Evolutionary conservation across 495 filamentous ascomycete species (phyloP).

Genomic region (Hyaloscypha variabilis): DNA sequence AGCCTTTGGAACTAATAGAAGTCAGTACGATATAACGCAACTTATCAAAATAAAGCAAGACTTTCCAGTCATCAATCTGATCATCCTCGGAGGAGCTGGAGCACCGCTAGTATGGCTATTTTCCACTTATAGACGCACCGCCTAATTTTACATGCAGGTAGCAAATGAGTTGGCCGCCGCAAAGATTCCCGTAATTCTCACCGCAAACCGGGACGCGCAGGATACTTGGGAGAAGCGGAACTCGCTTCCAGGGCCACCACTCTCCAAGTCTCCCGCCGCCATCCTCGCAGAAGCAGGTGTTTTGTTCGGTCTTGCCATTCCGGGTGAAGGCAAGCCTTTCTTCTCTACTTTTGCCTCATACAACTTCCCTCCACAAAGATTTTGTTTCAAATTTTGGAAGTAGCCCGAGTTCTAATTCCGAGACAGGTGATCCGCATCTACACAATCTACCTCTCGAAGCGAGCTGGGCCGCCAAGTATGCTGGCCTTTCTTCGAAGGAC

Average conservation of each 20-base stretch:
- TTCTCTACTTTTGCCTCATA: background rate
- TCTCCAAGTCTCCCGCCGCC: constrained; percentile 36
- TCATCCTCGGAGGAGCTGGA: constrained; percentile 40
- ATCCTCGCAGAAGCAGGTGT: constrained; percentile 41
- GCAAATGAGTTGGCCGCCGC: constrained; percentile 43
- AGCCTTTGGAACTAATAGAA: background rate
- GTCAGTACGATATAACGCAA: constrained; percentile 40
- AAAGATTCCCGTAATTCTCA: constrained; percentile 44
- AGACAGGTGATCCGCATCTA: constrained; percentile 29
- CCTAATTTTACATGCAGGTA: constrained; percentile 25
- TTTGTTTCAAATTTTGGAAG: background rate
- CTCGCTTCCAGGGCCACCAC: constrained; percentile 38
- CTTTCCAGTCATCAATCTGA: constrained; percentile 30
- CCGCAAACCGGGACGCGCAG: constrained; percentile 35
- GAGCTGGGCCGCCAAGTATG: constrained; percentile 38
- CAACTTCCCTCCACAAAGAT: background rate
- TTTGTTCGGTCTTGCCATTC: constrained; percentile 32
- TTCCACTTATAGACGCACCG: background rate
- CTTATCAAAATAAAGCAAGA: constrained; percentile 37
- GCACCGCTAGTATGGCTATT: constrained; percentile 33
- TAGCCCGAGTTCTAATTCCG: background rate
- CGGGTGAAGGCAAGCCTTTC: constrained; percentile 18
- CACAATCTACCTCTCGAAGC: constrained; percentile 37
- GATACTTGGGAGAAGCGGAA: constrained; percentile 37
- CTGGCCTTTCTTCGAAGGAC: constrained; percentile 27